These are phyloP conservation scores for Ophiostoma pallidulum DNA, from an alignment of 2,329 filamentous ascomycete genomes.

Conservation along the genomic window DNA sequence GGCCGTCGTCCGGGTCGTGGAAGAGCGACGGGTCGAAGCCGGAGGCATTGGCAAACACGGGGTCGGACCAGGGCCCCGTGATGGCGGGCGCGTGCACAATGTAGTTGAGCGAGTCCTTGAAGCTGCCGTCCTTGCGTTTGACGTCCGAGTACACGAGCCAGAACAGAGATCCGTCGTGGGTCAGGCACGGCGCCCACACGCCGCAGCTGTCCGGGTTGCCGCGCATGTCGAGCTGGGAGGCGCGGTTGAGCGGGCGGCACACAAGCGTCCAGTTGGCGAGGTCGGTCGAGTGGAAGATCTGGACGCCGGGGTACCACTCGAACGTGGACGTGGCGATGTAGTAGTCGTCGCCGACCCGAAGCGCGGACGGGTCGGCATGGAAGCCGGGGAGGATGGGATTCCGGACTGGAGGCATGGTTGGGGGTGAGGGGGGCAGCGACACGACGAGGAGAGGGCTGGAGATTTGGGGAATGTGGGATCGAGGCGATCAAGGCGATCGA, in stretches of 20 bases:
- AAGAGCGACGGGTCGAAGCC: conserved; percentile 51
- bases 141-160: conserved; percentile 58
- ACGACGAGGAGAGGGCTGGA: too few relatives aligned
- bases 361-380: conserved; percentile 42
- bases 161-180: conserved; percentile 50
- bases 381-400: conserved; percentile 50
- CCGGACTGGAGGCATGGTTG: conserved; percentile 15
- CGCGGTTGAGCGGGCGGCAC: conserved; percentile 31
- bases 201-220: conserved; percentile 51
- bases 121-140: conserved; percentile 56
- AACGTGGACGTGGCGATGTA: conserved; percentile 45
- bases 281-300: conserved; percentile 43
- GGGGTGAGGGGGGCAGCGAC: too few relatives aligned
- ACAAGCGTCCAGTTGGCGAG: conserved; percentile 38
- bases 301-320: conserved; percentile 41
- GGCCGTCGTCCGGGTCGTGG: conserved; percentile 43
- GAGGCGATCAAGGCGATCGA: too few relatives aligned
- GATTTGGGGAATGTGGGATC: too few relatives aligned
- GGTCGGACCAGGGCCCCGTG: conserved; percentile 53
- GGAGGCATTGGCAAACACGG: conserved; percentile 44
- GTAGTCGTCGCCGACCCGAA: conserved; percentile 26
- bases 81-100: conserved; percentile 46
- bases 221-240: conserved; percentile 37
- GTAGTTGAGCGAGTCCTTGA: conserved; percentile 34
- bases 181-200: conserved; percentile 56